Base-by-base conservation (phyloP, 805 yeast species). In the Pichia insulana region DNA sequence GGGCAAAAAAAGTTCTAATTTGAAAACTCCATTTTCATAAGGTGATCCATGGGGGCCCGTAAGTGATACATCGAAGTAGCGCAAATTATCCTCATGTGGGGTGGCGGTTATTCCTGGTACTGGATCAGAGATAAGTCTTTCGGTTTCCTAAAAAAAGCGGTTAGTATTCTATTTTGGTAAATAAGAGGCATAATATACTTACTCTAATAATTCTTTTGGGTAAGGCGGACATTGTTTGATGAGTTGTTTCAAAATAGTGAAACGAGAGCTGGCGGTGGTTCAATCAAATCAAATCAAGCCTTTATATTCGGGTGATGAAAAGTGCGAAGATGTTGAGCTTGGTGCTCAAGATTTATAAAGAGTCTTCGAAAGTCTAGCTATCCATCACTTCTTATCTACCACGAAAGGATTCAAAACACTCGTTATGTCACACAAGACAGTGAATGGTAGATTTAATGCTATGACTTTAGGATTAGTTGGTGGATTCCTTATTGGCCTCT, bases 11-110 rank as follows among this genome's bases (percentile, higher is more conserved):
- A 92, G 68, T 62, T 92, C 98, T 45, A 92, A 68, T 51, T 82
- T 71, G 67, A 92, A 92, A 42, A 64, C 61, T n/a, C 88, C 87
- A 41, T 64, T 57, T 57, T 90, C 96, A 58, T 90, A 92, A 1
- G 98, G 97, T 1, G 95, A 84, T 41, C 83, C 81, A 26, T 74
- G 69, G 9, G 98, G 98, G 0, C 98, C 98, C 46, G 85, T 87
- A 47, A 92, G 82, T 2, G 85, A 77, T 20, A 92, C 98, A 50
- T 87, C 85, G 56, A 92, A 92, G 61, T 90, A 87, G 52, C 98
- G 76, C 50, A 92, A 69, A 62, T 92, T 92, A 49, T 89, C 96
- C 44, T 90, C 97, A 46, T 85, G 94, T 7, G 99, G 98, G 25
- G 70, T 74, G 2, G 97, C 98, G 0, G 81, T 74, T 54, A 92